Conservation (phyloP, 179 eudicot genomes). For the Silene vulgaris region DNA sequence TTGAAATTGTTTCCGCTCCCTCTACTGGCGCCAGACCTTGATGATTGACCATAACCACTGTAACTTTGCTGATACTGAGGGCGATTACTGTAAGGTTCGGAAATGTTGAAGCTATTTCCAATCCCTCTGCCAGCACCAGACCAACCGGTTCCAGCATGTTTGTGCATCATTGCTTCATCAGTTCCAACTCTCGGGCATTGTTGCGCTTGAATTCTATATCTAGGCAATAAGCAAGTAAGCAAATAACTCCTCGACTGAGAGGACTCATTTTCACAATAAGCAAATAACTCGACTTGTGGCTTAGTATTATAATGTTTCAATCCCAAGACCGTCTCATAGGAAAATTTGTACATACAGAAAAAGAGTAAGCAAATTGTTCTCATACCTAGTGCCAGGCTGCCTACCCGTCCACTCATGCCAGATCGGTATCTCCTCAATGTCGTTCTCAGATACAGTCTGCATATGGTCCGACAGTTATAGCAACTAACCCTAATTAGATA, state of each 20-base stretch:
- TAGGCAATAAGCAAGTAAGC: too few relatives aligned
- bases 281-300: too few relatives aligned
- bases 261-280: too few relatives aligned
- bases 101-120: background rate
- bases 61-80: background rate
- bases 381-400: constrained; percentile 19
- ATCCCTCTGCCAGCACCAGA: constrained; percentile 20
- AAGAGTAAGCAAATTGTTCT: background rate
- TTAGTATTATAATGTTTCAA: too few relatives aligned
- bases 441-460: constrained; percentile 23
- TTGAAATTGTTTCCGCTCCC: background rate
- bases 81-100: background rate
- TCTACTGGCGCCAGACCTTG: too few relatives aligned
- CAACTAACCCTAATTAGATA: background rate
- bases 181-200: background rate
- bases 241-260: too few relatives aligned
- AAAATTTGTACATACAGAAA: background rate
- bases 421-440: constrained; percentile 2
- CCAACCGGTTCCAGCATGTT: constrained; percentile 20
- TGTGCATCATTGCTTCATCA: constrained; percentile 13
- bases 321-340: background rate
- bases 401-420: constrained; percentile 26
- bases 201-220: background rate
- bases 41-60: too few relatives aligned
- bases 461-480: background rate